phyloP scores from a whole-genome alignment of 805 yeast species.

The Brettanomyces sp. region DNA sequence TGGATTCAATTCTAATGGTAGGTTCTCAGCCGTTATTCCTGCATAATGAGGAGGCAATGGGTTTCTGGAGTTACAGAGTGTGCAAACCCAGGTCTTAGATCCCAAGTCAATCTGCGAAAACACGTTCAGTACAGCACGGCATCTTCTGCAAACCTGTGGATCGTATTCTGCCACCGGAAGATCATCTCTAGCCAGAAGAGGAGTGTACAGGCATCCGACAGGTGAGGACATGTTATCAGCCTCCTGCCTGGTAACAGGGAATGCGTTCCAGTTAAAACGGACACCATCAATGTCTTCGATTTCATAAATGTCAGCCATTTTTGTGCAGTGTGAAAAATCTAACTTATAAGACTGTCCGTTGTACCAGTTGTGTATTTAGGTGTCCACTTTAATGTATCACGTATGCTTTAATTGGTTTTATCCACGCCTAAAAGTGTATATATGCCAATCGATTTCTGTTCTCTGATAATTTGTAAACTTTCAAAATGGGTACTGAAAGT shows the following conservation, averaged over 20 bases:
- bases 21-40: constrained; percentile 61
- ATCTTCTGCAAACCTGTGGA: constrained; percentile 75
- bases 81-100: constrained; percentile 76
- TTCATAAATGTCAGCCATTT: constrained; percentile 43
- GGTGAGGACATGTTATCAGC: constrained; percentile 91
- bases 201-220: constrained; percentile 91
- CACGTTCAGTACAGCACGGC: constrained; percentile 83
- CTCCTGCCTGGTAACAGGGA: constrained; percentile 83
- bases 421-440: too few relatives aligned
- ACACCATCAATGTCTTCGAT: constrained; percentile 56
- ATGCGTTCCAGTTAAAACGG: constrained; percentile 74
- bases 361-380: too few relatives aligned
- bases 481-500: too few relatives aligned
- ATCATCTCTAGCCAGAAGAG: constrained; percentile 70
- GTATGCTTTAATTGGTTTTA: too few relatives aligned
- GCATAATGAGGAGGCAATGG: constrained; percentile 77
- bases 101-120: constrained; percentile 73
- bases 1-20: constrained; percentile 73
- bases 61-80: constrained; percentile 70
- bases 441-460: too few relatives aligned
- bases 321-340: too few relatives aligned
- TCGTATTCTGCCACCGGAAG: constrained; percentile 75
- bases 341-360: too few relatives aligned
- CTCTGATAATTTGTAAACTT: too few relatives aligned
- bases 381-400: too few relatives aligned